Evolutionary conservation across 257 asterid genomes (phyloP).

Genomic region (Petunia secreta): DNA sequence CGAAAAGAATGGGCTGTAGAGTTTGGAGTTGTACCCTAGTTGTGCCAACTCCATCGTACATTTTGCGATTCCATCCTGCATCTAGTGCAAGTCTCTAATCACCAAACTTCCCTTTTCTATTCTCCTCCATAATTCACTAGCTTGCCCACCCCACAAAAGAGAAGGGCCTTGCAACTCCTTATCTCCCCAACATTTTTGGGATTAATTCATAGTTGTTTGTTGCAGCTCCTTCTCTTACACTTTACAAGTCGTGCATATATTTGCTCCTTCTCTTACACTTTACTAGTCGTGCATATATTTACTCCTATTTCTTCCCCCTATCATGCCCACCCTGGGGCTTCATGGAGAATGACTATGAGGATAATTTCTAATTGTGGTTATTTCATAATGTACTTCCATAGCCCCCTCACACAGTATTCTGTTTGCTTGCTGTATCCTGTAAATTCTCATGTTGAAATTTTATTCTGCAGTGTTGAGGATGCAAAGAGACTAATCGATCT

Average conservation of each 20-base stretch:
- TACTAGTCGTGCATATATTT: neutral
- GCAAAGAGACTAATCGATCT: conserved; percentile 78
- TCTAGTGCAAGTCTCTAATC: neutral
- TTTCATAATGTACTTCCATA: neutral
- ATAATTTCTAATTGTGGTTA: neutral
- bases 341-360: neutral
- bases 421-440: neutral
- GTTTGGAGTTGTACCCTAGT: conserved; percentile 4
- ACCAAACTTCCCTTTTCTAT: neutral
- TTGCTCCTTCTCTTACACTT: neutral
- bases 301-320: neutral
- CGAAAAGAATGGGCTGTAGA: neutral
- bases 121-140: neutral
- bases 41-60: conserved; percentile 2
- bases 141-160: neutral
- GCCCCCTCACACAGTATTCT: neutral
- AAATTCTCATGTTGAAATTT: conserved; percentile 1
- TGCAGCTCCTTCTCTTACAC: neutral
- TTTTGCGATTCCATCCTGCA: neutral
- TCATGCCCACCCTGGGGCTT: neutral
- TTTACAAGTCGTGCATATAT: neutral
- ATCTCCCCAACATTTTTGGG: neutral
- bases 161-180: neutral
- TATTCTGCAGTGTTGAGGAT: conserved; percentile 63
- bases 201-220: neutral